Evolutionary conservation across 2,329 filamentous ascomycete genomes (phyloP).

Genomic region (Fusarium anthophilum): DNA sequence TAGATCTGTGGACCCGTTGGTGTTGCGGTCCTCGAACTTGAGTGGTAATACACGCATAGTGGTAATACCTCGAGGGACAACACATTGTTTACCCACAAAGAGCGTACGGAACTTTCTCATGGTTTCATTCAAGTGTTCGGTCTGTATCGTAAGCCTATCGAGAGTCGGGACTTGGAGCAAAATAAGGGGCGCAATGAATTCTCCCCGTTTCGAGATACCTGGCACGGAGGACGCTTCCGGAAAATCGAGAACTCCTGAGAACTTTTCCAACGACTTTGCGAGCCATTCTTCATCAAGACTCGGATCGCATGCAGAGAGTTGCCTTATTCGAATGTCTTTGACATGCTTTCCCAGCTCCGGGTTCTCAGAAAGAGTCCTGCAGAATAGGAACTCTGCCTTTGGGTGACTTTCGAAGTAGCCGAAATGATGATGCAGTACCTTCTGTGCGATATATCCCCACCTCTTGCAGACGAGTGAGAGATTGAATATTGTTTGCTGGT

Average conservation of each 20-base stretch:
- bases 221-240: background rate
- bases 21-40: no score
- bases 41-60: no score
- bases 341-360: background rate
- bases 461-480: background rate
- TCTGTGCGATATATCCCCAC: background rate
- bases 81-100: background rate
- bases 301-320: no score
- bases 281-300: background rate
- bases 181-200: background rate
- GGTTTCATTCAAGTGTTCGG: background rate
- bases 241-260: background rate
- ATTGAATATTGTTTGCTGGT: background rate
- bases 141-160: background rate
- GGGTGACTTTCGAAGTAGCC: background rate
- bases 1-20: no score
- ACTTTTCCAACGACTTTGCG: rapidly evolving
- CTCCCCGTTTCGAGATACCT: rapidly evolving
- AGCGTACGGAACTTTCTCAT: background rate
- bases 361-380: background rate
- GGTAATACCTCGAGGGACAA: background rate
- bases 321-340: no score
- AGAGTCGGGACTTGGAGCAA: background rate
- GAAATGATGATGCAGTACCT: background rate
- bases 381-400: background rate